Conservation (phyloP, 257 asterid genomes). For the Lycium barbarum region DNA sequence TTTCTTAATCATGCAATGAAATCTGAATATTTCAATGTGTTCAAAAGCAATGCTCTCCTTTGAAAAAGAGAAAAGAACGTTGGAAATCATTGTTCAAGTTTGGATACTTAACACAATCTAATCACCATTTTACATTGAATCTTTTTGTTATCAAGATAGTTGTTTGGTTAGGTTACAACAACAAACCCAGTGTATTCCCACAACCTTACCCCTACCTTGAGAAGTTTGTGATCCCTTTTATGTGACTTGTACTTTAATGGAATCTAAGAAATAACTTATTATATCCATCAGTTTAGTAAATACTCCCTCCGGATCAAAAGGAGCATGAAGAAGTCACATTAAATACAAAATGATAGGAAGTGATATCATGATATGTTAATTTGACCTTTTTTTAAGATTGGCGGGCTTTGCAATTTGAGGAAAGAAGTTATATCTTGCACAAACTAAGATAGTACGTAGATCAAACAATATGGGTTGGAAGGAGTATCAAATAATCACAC, state of each 20-base stretch:
- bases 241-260: not conserved
- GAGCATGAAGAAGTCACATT: not conserved
- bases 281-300: not conserved
- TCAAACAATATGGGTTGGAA: slow-evolving; percentile 1
- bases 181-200: too few species aligned
- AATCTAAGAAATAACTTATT: not conserved
- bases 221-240: not conserved
- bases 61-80: slow-evolving; percentile 11
- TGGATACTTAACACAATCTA: slow-evolving; percentile 6
- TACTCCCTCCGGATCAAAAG: not conserved
- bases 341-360: slow-evolving; percentile 2
- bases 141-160: not conserved
- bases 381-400: not conserved
- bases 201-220: too few species aligned
- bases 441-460: not conserved
- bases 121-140: slow-evolving; percentile 13
- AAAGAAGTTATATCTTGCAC: slow-evolving; percentile 2
- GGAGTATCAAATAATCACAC: slow-evolving; percentile 4
- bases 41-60: not conserved
- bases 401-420: slow-evolving; percentile 11
- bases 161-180: not conserved
- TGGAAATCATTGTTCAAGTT: slow-evolving; percentile 10
- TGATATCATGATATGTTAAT: not conserved
- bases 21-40: slow-evolving; percentile 14
- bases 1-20: not conserved